These are phyloP conservation scores for Apiospora marii DNA, from an alignment of 2,329 filamentous ascomycete genomes.

Conservation along the genomic window DNA sequence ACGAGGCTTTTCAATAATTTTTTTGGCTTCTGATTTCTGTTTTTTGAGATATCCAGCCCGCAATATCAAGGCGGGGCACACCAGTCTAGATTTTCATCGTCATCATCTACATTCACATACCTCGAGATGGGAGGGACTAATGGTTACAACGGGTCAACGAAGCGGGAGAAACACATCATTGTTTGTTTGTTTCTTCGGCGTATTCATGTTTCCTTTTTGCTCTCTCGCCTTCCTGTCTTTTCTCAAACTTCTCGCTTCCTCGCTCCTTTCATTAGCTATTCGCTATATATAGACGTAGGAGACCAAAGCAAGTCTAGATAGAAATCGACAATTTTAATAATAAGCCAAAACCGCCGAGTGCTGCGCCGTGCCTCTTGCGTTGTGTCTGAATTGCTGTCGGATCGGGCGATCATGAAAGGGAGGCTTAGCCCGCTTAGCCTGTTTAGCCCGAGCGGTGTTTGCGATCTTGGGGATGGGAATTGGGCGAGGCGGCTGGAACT, in stretches of 20 bases:
- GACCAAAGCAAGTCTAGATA: constrained; percentile 1
- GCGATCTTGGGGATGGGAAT: not conserved
- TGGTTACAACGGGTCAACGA: constrained; percentile 17
- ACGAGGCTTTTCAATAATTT: constrained; percentile 2
- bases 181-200: not conserved
- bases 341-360: not conserved
- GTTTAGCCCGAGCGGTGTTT: not conserved
- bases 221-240: not conserved
- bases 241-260: not conserved
- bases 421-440: not conserved
- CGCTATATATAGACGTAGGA: not conserved
- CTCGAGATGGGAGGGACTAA: constrained; percentile 8
- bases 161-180: not conserved
- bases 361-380: not conserved
- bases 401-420: not conserved
- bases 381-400: not conserved
- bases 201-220: not conserved
- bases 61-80: constrained; percentile 3
- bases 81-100: not conserved
- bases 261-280: not conserved
- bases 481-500: not conserved
- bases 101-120: not conserved
- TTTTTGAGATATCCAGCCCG: constrained; percentile 21
- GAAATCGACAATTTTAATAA: constrained; percentile 21
- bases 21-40: constrained; percentile 21